phyloP scores from a whole-genome alignment of 805 yeast genomes.

The Candida khao-thaluensis region DNA sequence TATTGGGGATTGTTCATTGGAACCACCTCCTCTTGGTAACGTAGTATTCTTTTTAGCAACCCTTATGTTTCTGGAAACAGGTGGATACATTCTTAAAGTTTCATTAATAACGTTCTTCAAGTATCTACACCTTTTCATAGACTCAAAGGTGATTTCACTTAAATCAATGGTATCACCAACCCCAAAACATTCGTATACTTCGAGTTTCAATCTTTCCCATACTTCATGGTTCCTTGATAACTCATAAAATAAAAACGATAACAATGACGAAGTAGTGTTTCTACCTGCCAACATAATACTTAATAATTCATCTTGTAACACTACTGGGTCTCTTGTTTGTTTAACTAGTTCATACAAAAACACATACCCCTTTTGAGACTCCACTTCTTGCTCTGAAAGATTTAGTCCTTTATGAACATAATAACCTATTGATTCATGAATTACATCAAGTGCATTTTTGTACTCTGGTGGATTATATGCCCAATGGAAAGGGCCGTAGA shows the following conservation, averaged over 20 bases:
- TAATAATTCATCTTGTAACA: constrained; percentile 38
- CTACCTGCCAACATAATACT: constrained; percentile 41
- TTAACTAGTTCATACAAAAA: constrained; percentile 41
- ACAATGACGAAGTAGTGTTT: constrained; percentile 36
- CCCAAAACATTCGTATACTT: constrained; percentile 27
- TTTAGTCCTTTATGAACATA: constrained; percentile 33
- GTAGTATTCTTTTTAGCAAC: constrained; percentile 28
- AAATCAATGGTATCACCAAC: constrained; percentile 17
- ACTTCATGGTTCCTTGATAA: constrained; percentile 32
- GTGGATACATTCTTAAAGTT: constrained; percentile 32
- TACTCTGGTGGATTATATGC: constrained; percentile 28
- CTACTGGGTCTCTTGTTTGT: constrained; percentile 36
- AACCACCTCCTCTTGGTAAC: constrained; percentile 33
- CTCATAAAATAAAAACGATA: constrained; percentile 32
- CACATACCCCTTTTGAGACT: constrained; percentile 25
- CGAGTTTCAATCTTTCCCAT: constrained; percentile 28
- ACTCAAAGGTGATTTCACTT: constrained; percentile 31
- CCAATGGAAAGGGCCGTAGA: constrained; percentile 28
- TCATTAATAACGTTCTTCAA: constrained; percentile 33
- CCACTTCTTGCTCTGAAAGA: constrained; percentile 27
- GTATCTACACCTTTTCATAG: constrained; percentile 32
- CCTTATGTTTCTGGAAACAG: constrained; percentile 34
- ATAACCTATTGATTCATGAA: constrained; percentile 28
- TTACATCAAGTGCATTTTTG: constrained; percentile 25
- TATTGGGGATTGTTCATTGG: constrained; percentile 22